Percentiles rank a stretch among this genome's conserved stretches.
Conservation (phyloP, 1,284 basidiomycete genomes). For the Sporisorium reilianum region DNA sequence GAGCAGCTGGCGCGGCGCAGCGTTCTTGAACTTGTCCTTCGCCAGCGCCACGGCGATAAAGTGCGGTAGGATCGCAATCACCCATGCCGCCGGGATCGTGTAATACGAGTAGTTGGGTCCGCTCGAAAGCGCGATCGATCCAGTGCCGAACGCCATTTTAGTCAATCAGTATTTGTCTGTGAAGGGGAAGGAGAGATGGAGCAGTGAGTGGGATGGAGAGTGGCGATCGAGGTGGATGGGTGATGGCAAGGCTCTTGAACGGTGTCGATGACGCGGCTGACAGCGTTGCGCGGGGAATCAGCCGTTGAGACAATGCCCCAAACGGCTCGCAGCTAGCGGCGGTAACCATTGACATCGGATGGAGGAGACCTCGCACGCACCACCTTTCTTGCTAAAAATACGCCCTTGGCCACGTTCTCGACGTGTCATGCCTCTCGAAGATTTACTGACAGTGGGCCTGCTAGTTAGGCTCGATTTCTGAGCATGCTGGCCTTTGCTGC, state of each 20-base stretch:
- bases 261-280: too few relatives aligned
- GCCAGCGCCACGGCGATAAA: slow-evolving; percentile 16
- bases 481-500: too few relatives aligned
- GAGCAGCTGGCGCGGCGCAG: slow-evolving; percentile 36
- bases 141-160: too few relatives aligned
- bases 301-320: too few relatives aligned
- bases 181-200: slow-evolving; percentile 1
- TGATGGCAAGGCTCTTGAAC: neutral
- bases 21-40: slow-evolving; percentile 35
- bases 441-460: too few relatives aligned
- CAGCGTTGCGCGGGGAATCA: too few relatives aligned
- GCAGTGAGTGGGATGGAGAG: too few relatives aligned
- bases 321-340: too few relatives aligned
- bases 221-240: neutral
- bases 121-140: slow-evolving; percentile 11
- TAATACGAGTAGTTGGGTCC: slow-evolving; percentile 46
- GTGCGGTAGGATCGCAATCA: slow-evolving; percentile 39
- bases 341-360: too few relatives aligned
- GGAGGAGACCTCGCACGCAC: slow-evolving; percentile 8
- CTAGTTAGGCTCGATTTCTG: too few relatives aligned
- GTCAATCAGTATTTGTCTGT: too few relatives aligned
- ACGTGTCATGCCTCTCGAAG: too few relatives aligned
- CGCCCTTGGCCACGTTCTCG: neutral
- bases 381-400: neutral
- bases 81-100: slow-evolving; percentile 39